These are phyloP conservation scores for Paecilomyces niveus DNA, from an alignment of 2,329 filamentous ascomycete genomes.

Conservation along the genomic window DNA sequence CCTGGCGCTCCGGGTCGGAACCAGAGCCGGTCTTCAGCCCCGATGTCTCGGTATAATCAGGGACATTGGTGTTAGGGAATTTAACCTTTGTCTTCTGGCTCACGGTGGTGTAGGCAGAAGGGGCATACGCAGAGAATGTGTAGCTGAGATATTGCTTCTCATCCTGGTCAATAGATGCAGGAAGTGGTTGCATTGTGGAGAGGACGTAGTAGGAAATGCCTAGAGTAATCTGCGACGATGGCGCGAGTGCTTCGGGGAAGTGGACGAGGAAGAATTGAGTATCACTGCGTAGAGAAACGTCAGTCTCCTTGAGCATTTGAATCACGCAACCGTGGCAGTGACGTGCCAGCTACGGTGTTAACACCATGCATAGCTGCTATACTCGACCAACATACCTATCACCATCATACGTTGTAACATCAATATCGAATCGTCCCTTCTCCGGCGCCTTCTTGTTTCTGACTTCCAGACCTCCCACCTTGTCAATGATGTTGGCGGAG, in stretches of 20 bases:
- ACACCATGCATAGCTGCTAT: conserved; percentile 21
- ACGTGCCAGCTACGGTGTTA: not conserved
- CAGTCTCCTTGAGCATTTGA: conserved; percentile 1
- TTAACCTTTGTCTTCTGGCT: conserved; percentile 99
- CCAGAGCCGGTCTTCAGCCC: conserved; percentile 52
- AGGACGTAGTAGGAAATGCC: conserved; percentile 80
- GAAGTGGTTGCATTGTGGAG: conserved; percentile 71
- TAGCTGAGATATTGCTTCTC: conserved; percentile 83
- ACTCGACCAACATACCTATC: conserved; percentile 49
- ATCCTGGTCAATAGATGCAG: conserved; percentile 72
- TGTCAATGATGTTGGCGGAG: conserved; percentile 64
- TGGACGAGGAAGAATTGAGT: conserved; percentile 78
- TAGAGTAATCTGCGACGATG: conserved; percentile 74
- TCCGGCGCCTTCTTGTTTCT: conserved; percentile 79
- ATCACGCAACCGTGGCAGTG: conserved; percentile 10
- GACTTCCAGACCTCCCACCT: conserved; percentile 80
- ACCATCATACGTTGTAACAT: conserved; percentile 57
- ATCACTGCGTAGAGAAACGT: conserved; percentile 42
- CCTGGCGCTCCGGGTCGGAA: conserved; percentile 71
- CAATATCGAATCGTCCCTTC: conserved; percentile 60
- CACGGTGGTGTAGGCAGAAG: conserved; percentile 73
- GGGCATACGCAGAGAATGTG: conserved; percentile 76
- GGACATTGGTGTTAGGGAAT: conserved; percentile 67
- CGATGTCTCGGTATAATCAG: conserved; percentile 74
- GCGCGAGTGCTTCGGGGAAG: conserved; percentile 66